phyloP scores from a whole-genome alignment of 148 eudicot genomes.

The Rhododendron ferrugineum region DNA sequence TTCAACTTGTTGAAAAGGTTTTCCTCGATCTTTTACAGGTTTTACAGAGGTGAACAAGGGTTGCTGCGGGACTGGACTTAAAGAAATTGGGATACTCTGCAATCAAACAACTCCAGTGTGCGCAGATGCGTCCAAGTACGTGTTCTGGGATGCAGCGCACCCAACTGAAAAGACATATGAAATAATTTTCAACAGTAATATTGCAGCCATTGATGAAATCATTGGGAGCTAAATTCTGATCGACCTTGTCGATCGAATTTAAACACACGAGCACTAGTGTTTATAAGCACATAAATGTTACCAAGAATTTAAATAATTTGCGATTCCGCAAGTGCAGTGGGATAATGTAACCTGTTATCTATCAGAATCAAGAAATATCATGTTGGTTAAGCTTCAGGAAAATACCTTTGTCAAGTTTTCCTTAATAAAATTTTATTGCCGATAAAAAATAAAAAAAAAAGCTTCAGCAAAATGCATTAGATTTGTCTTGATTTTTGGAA shows the following conservation, averaged over 20 bases:
- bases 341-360: background rate
- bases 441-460: too few species aligned
- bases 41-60: slow-evolving; percentile 6
- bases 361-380: background rate
- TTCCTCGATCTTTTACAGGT: background rate
- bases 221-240: background rate
- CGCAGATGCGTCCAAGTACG: background rate
- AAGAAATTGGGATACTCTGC: background rate
- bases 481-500: background rate
- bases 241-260: background rate
- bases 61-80: slow-evolving; percentile 10
- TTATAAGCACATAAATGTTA: background rate
- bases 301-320: background rate
- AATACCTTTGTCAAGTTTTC: too few species aligned
- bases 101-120: background rate
- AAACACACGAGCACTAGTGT: background rate
- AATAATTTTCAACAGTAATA: background rate
- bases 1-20: background rate
- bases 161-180: slow-evolving; percentile 1
- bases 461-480: background rate
- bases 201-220: background rate
- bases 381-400: background rate
- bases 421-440: too few species aligned
- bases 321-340: background rate
- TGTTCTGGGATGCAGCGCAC: slow-evolving; percentile 14